Base-by-base conservation (phyloP, 768 basidiomycete species). In the Russula olivacea region DNA sequence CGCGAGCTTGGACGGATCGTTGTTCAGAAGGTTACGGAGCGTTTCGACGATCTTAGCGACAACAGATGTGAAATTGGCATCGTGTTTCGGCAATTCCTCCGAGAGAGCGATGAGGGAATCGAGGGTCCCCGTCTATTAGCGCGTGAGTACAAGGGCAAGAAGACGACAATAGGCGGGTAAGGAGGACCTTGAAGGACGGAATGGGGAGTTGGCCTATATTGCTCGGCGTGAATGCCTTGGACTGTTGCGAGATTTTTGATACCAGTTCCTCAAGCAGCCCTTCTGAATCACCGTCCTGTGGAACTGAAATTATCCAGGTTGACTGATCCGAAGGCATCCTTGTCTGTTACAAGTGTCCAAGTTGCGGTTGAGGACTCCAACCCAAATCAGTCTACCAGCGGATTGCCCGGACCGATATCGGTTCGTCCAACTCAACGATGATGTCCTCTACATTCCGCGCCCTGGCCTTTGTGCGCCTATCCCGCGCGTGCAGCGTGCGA, bases 41-140 rank as follows among this genome's bases (percentile, higher is more conserved):
- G 93, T 94, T 71, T 98, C 97, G 55, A 98, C 93, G 9, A 87
- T 86, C 79, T 96, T 98, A 52, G 93, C 92, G 65, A 96, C 88
- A 9, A 86, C 86, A 15, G 82, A 77, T 2, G 93, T 97, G 77
- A 98, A 95, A 79, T 83, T 86, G 43, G 80, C 71, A 69, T 98
- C 97, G 61, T 90, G 85, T 77, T 98, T 99, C 8, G 94, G 92
- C 45, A 98, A 81, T 53, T 90, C 87, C 71, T 98, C 97, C 17
- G 94, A 96, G 55, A 98, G 81, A 2, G 84, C 81, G 63, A 99
- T 84, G 58, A 99, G 84, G 21, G 84, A 80, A 67, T 96, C 93
- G 52, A 99, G 84, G 2, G 96, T 99, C 58, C 95, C 97, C 64
- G 94, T 92, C 97, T 93, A 72, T 23, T 5, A 32, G 19, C 8